phyloP scores from a whole-genome alignment of 352 stramenopile genomes.

The Hyaloperonospora arabidopsidis region DNA sequence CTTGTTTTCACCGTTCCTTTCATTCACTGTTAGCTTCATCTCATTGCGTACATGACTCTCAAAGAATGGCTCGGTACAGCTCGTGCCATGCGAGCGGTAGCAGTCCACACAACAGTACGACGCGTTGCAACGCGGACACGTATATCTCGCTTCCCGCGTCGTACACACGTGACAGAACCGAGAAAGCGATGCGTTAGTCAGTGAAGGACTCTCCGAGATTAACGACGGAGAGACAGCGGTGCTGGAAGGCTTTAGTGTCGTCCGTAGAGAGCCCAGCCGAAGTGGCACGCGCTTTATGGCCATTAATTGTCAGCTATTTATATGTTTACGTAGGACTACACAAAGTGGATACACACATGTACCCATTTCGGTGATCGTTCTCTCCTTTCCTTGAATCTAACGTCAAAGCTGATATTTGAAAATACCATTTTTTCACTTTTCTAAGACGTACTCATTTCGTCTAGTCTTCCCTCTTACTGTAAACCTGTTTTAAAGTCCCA shows the following conservation, averaged over 20 bases:
- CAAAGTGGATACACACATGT: background rate
- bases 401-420: too few relatives aligned
- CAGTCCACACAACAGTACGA: constrained; percentile 75
- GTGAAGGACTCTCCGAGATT: background rate
- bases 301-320: constrained; percentile 5
- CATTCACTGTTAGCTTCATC: constrained; percentile 34
- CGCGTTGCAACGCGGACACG: constrained; percentile 72
- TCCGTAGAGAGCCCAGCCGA: constrained; percentile 47
- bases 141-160: constrained; percentile 56
- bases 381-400: too few relatives aligned
- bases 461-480: too few relatives aligned
- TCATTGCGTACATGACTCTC: constrained; percentile 55
- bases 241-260: constrained; percentile 29
- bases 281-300: constrained; percentile 56
- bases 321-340: too few relatives aligned
- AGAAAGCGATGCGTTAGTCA: constrained; percentile 26
- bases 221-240: constrained; percentile 5
- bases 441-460: too few relatives aligned
- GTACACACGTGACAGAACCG: constrained; percentile 69
- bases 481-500: too few relatives aligned
- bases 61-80: constrained; percentile 77
- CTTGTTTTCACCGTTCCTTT: constrained; percentile 19
- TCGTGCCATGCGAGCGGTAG: constrained; percentile 61
- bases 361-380: constrained; percentile 19
- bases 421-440: too few relatives aligned